Conservation (phyloP, 495 filamentous ascomycete genomes). For the Paragyromitra xinjiangensis region DNA sequence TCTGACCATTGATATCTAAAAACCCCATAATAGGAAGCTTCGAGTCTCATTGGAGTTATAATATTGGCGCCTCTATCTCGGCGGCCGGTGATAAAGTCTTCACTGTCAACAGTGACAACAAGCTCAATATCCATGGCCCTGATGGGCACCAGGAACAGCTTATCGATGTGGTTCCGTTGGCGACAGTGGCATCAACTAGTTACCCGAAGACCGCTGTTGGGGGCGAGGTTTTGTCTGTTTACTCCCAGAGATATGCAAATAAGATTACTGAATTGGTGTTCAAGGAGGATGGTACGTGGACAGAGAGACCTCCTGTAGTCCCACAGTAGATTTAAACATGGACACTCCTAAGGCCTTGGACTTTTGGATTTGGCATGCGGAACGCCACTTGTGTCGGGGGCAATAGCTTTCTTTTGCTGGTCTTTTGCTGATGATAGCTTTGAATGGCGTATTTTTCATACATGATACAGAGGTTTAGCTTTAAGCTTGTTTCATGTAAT, state of each 20-base stretch:
- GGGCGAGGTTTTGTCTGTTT: not conserved
- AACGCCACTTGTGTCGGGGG: not conserved
- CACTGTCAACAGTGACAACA: constrained; percentile 1
- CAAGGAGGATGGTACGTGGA: not conserved
- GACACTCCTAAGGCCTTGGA: not conserved
- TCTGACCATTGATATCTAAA: not conserved
- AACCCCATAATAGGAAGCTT: not conserved
- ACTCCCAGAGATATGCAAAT: not conserved
- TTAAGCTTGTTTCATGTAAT: not conserved
- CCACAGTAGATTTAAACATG: not conserved
- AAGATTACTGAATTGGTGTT: constrained; percentile 5
- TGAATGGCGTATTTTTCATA: not conserved
- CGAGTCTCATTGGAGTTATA: constrained; percentile 1
- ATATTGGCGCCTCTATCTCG: not conserved
- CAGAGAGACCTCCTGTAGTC: not conserved
- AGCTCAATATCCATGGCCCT: not conserved
- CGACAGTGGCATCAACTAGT: not conserved
- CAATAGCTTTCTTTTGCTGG: not conserved
- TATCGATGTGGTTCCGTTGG: not conserved
- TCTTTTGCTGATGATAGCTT: not conserved
- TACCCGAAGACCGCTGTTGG: not conserved
- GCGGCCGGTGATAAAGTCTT: not conserved
- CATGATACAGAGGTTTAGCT: not conserved
- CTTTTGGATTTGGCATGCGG: not conserved
- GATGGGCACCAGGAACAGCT: not conserved